Base-by-base conservation (phyloP, 352 stramenopile genomes). In the Phytophthora palmivora region DNA sequence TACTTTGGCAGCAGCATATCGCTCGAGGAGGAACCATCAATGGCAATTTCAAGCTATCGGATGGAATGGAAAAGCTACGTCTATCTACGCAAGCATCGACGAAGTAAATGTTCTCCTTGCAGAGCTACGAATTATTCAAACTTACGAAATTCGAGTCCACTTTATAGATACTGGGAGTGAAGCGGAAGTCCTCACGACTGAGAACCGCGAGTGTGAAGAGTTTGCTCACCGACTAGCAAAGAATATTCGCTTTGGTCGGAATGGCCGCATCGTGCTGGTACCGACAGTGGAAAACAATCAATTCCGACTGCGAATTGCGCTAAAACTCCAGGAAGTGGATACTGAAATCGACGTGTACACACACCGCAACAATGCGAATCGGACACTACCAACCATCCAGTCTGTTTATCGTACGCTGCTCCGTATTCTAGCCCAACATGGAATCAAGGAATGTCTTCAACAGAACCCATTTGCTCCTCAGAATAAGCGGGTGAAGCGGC, bases 361-460 rank as follows among this genome's bases (percentile, higher is more conserved):
- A 0, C 74, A 87, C 38, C 62, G 74, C 16, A 77, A 58, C 30
- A 4, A 42, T 21, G 24, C 37, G 1, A 67, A 54, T 45, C 63
- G 43, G 3, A 46, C 58, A 0, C 42, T 89, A 7, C 79, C 82
- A 6, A 91, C 79, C 0, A 72, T 82, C 9, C 79, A 87, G 43
- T 84, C 76, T 1, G 57, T 89, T 5, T 89, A 79, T 46, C 67
- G 79, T 6, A 71, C 43, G 5, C 63, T 91, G 10, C 44, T 91
- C n/a, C 65, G 70, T 0, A 56, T 74, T 37, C 50, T 91, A 12
- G 39, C 74, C 16, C 68, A 85, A 8, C 58, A 87, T 39, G 79
- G 79, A 3, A 84, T 89, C 34, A 87, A 88, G 28, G 82, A 91
- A 55, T 88, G 82, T 28, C 52, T 91, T 6, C 79, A 91, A 33